Evolutionary conservation across 345 rosid genomes (phyloP).

Genomic region (Conringia planisiliqua): DNA sequence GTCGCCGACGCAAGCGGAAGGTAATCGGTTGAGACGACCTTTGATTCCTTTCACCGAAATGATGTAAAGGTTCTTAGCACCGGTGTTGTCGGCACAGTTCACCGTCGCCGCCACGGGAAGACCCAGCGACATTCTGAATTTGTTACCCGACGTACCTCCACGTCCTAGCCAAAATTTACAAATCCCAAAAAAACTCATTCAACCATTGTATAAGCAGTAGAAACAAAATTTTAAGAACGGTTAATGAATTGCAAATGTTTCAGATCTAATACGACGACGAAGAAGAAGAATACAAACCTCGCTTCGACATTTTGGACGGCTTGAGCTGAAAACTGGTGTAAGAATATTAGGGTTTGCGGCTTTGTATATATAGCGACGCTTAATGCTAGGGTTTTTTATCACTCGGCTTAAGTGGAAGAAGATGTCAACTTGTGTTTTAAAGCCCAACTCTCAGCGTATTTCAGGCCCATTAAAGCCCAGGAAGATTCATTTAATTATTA

Average conservation of each 20-base stretch:
- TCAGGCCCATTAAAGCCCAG: constrained; percentile 9
- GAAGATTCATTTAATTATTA: neutral
- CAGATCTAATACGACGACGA: neutral
- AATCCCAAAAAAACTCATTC: neutral
- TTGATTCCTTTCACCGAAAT: constrained; percentile 95
- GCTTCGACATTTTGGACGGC: constrained; percentile 83
- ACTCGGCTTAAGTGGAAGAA: neutral
- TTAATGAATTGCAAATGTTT: too few relatives aligned
- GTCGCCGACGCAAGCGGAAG: constrained; percentile 93
- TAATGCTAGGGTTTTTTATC: neutral
- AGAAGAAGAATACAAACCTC: constrained; percentile 43
- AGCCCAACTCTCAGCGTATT: neutral
- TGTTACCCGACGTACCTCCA: constrained; percentile 96
- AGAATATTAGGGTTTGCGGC: constrained; percentile 18
- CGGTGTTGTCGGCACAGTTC: constrained; percentile 96
- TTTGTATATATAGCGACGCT: neutral
- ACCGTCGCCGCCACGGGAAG: constrained; percentile 97
- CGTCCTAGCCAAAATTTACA: constrained; percentile 45
- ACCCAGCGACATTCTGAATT: constrained; percentile 97
- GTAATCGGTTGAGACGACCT: constrained; percentile 84
- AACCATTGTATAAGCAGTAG: neutral
- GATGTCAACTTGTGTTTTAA: neutral
- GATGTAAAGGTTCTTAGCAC: constrained; percentile 93
- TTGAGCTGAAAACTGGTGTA: neutral
- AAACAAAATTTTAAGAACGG: neutral